Percentiles rank a stretch among this genome's conserved stretches.
phyloP scores from a whole-genome alignment of 1,284 basidiomycete species.

The Microbotryum silenes-acaulis region DNA sequence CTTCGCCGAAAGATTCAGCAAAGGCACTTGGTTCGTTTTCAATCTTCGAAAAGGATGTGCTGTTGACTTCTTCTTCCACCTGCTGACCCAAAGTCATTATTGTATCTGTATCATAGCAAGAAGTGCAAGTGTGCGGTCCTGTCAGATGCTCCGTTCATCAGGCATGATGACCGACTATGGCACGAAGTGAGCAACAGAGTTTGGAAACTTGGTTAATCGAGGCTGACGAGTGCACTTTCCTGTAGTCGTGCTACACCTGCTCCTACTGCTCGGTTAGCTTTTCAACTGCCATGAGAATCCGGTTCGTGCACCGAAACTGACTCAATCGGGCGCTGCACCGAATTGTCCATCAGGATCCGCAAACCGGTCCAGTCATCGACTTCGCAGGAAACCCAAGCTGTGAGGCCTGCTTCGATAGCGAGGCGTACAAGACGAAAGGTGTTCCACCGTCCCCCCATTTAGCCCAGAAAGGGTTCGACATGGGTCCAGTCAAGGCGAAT shows the following conservation, averaged over 20 bases:
- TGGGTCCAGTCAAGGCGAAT: background rate
- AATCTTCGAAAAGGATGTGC: background rate
- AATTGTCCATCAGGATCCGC: conserved; percentile 5
- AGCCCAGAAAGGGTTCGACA: background rate
- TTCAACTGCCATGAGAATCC: too few relatives aligned
- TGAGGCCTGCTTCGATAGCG: conserved; percentile 28
- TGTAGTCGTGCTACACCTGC: conserved; percentile 22
- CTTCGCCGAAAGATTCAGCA: conserved; percentile 22
- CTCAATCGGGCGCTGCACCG: background rate
- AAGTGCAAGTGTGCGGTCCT: conserved; percentile 26
- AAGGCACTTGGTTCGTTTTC: conserved; percentile 20
- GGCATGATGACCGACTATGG: conserved; percentile 19
- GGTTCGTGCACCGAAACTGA: too few relatives aligned
- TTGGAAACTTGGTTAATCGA: too few relatives aligned
- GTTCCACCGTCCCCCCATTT: conserved; percentile 21
- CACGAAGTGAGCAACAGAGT: conserved; percentile 11
- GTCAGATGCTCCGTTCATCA: conserved; percentile 21
- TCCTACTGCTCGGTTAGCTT: conserved; percentile 17
- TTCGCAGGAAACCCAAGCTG: conserved; percentile 19
- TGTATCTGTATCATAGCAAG: conserved; percentile 6
- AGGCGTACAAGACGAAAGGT: conserved; percentile 12
- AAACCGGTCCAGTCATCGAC: conserved; percentile 11
- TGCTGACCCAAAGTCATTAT: too few relatives aligned
- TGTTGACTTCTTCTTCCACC: background rate
- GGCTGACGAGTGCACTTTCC: background rate